Conservation (phyloP, 192 early-diverging fungal genomes). For the Podila horticola region DNA sequence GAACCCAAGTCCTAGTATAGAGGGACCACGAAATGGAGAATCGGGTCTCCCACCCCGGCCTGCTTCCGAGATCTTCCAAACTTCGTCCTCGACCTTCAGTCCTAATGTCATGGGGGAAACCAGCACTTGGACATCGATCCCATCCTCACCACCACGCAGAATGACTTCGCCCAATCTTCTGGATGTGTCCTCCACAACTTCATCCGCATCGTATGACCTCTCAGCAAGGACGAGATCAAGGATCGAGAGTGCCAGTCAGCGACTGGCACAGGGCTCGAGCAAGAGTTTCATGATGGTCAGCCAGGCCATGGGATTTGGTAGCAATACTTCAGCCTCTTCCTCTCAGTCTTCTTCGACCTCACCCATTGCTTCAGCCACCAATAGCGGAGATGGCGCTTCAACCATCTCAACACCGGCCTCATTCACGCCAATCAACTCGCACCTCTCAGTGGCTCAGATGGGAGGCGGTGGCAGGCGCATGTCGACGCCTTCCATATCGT, state of each 20-base stretch:
- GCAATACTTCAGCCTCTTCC: slow-evolving; percentile 5
- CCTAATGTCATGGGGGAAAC: background rate
- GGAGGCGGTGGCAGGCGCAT: slow-evolving; percentile 29
- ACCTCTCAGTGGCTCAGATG: slow-evolving; percentile 18
- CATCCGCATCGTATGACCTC: background rate
- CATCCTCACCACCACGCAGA: background rate
- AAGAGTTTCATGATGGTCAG: slow-evolving; percentile 16
- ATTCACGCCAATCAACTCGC: slow-evolving; percentile 8
- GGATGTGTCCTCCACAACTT: background rate
- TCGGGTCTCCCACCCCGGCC: background rate
- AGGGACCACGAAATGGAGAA: too few relatives aligned
- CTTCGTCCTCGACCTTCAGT: background rate
- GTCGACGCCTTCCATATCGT: slow-evolving; percentile 27
- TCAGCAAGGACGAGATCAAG: background rate
- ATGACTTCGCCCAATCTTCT: background rate
- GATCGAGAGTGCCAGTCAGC: background rate
- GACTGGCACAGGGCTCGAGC: background rate
- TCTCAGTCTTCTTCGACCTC: background rate
- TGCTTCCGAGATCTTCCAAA: background rate
- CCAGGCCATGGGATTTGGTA: slow-evolving; percentile 13
- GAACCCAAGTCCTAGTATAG: too few relatives aligned
- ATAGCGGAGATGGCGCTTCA: too few relatives aligned
- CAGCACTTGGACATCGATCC: background rate
- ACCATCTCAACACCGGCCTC: background rate
- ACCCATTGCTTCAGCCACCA: background rate